Percentiles rank a stretch among this genome's conserved stretches.
Evolutionary conservation across 345 rosid genomes (phyloP).

Genomic region (Pseudoturritis turrita): DNA sequence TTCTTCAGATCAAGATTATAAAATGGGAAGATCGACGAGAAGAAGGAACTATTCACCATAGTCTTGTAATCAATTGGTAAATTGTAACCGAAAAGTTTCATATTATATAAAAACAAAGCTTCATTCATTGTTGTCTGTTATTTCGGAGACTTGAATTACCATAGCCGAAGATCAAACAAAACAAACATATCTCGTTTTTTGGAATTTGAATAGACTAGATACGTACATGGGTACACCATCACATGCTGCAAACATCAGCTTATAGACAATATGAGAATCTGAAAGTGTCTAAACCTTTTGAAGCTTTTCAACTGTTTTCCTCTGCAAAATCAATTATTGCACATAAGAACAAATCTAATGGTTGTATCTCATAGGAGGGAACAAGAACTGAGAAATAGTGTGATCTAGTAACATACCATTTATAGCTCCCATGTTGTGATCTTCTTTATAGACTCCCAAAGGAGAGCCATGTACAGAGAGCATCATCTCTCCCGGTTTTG

Average conservation of each 20-base stretch:
- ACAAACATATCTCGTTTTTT: not conserved
- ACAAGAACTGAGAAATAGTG: not conserved
- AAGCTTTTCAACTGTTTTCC: conserved; percentile 21
- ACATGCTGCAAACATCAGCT: conserved; percentile 2
- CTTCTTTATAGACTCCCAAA: conserved; percentile 81
- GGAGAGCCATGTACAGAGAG: conserved; percentile 92
- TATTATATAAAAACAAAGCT: not conserved
- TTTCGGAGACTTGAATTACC: not conserved
- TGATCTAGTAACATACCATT: conserved; percentile 42
- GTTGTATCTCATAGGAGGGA: not conserved
- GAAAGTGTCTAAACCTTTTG: not conserved
- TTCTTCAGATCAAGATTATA: not conserved
- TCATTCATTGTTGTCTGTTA: not conserved
- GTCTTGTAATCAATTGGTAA: not conserved
- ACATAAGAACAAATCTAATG: conserved; percentile 12
- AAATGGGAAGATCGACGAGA: not conserved
- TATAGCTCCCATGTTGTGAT: conserved; percentile 87
- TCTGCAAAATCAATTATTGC: conserved; percentile 13
- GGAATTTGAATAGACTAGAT: not conserved
- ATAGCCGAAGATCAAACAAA: not conserved
- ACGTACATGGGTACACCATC: not conserved
- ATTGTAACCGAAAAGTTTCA: not conserved
- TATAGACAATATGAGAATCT: not conserved
- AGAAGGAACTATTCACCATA: not conserved
- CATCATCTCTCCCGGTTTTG: conserved; percentile 90